These are phyloP conservation scores for Decorospora gaudefroyi DNA, from an alignment of 2,329 filamentous ascomycete species.

Conservation along the genomic window DNA sequence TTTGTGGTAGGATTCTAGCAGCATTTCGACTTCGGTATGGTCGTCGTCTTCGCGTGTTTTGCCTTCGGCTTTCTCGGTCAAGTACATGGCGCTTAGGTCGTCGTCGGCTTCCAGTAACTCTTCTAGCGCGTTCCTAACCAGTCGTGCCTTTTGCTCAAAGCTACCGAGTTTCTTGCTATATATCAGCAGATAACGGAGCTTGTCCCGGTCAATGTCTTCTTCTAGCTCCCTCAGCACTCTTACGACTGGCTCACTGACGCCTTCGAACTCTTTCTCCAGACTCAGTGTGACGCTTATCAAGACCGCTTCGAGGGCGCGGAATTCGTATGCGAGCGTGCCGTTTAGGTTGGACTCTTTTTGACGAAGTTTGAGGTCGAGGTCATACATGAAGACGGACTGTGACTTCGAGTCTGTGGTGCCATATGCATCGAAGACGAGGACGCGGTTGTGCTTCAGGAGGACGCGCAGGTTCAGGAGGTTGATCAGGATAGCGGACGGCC, in stretches of 20 bases:
- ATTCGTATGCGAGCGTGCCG: conserved; percentile 80
- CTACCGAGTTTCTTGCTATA: conserved; percentile 94
- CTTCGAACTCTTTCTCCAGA: conserved; percentile 91
- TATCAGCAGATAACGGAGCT: conserved; percentile 85
- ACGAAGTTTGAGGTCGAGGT: conserved; percentile 87
- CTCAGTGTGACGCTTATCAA: conserved; percentile 91
- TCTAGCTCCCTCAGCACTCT: conserved; percentile 86
- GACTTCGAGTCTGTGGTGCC: conserved; percentile 93
- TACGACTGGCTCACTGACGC: conserved; percentile 89
- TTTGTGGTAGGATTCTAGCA: conserved; percentile 96
- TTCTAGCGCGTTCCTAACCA: conserved; percentile 93
- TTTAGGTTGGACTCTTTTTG: conserved; percentile 67
- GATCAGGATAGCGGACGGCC: conserved; percentile 88
- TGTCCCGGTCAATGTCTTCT: conserved; percentile 94
- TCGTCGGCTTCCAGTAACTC: conserved; percentile 96
- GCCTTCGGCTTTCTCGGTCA: conserved; percentile 83
- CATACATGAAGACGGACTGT: conserved; percentile 97
- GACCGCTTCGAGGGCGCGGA: conserved; percentile 92
- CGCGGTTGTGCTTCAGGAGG: conserved; percentile 90
- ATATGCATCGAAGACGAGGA: conserved; percentile 94
- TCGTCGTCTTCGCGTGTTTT: conserved; percentile 76
- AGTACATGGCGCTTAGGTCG: conserved; percentile 91
- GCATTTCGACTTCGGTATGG: conserved; percentile 95
- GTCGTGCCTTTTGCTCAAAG: conserved; percentile 94
- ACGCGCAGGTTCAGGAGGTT: conserved; percentile 96